These are phyloP conservation scores for Syzygium grande DNA, from an alignment of 345 rosid species.

Conservation along the genomic window DNA sequence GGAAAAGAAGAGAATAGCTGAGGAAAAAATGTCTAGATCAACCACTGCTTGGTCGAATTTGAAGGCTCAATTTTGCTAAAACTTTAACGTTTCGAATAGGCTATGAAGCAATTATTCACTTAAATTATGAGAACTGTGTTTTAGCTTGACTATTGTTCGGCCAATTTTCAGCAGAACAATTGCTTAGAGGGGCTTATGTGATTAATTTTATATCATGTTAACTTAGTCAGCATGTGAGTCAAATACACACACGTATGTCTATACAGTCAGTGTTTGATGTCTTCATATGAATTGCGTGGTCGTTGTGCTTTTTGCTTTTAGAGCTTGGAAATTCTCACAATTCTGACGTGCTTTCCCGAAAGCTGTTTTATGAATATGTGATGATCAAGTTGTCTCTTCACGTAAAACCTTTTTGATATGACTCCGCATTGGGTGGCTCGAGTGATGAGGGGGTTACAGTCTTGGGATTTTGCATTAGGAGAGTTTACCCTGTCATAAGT, in stretches of 20 bases:
- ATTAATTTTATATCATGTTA: background rate
- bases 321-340: background rate
- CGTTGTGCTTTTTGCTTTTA: background rate
- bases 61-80: background rate
- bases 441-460: background rate
- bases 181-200: background rate
- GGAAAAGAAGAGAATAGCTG: conserved; percentile 7
- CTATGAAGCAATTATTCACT: background rate
- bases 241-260: background rate
- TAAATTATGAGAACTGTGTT: background rate
- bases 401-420: background rate
- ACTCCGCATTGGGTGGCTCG: background rate
- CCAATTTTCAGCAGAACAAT: background rate
- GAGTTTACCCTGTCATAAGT: background rate
- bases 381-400: background rate
- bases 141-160: background rate
- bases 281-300: background rate
- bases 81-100: background rate
- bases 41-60: conserved; percentile 3
- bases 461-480: background rate
- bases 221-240: background rate
- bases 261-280: background rate
- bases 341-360: background rate
- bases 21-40: conserved; percentile 7
- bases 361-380: background rate